Evolutionary conservation across 306 rosid species (phyloP).

Genomic region (Canavalia gladiata): DNA sequence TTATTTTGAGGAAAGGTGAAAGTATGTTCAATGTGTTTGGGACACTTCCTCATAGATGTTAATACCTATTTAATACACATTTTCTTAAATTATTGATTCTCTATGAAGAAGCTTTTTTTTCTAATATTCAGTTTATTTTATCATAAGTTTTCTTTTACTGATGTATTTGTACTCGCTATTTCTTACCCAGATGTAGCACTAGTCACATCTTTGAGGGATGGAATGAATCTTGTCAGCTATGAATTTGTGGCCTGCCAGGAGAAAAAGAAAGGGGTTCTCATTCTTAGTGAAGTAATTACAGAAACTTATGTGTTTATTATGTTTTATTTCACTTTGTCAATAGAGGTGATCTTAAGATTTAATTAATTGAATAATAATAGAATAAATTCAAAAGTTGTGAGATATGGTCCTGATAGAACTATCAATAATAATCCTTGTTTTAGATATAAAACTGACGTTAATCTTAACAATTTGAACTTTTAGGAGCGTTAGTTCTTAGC

Average conservation of each 20-base stretch:
- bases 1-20: not conserved
- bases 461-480: not conserved
- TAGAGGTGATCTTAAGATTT: too few species aligned
- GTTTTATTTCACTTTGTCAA: conserved; percentile 19
- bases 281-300: conserved; percentile 84
- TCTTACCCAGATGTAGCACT: conserved; percentile 88
- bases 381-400: conserved; percentile 16
- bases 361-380: not conserved
- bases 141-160: conserved; percentile 34
- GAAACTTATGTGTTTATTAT: conserved; percentile 30
- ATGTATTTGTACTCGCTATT: conserved; percentile 21
- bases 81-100: conserved; percentile 16
- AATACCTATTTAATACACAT: conserved; percentile 15
- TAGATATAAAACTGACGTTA: conserved; percentile 12
- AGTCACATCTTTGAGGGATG: conserved; percentile 96
- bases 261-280: conserved; percentile 84
- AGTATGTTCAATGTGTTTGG: conserved; percentile 4
- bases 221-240: conserved; percentile 99
- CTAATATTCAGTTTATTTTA: conserved; percentile 8
- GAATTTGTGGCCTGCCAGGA: conserved; percentile 98
- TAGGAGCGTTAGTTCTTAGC: conserved; percentile 11
- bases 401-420: conserved; percentile 11
- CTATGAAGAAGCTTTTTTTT: conserved; percentile 18
- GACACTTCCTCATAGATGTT: conserved; percentile 5
- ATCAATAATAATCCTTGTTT: not conserved